Base-by-base conservation (phyloP, 106 monocot species). In the Vanilla planifolia region DNA sequence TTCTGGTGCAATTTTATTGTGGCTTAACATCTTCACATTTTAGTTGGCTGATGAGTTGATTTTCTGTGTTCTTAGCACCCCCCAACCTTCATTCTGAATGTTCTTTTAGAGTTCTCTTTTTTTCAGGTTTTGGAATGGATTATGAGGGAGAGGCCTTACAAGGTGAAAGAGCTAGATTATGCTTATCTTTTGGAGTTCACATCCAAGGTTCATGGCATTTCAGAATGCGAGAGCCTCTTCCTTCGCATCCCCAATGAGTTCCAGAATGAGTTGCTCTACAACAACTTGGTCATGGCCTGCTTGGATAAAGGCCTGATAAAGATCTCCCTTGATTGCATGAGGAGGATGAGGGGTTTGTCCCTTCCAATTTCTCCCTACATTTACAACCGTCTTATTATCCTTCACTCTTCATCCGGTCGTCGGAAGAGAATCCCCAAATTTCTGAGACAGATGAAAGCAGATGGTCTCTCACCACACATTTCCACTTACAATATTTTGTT, bases 121-220 rank as follows among this genome's bases (percentile, higher is more conserved):
- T 44, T n/a, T 33, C 63, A 98, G 96, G 76, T 91, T 53, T 87
- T 91, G 91, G 96, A 98, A 56, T 98, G 96, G 91, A 72, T 98
- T 53, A 75, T 92, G 27, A 75, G 91, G 59, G 91, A 92, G 69
- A 88, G 84, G 53, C 87, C 96, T 7, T 98, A 98, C 68, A 98
- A 91, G 61, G 60, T 90, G 32, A 81, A 48, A 44, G 96, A 88
- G 36, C 74, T 98, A 13, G 96, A 98, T 36, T 98, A 98, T 39
- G 81, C 96, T 42, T 90, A 74, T 67, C 84, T 91, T 42, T 41
- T 98, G 16, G 96, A 98, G 62, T 98, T 98, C 72, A 98, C 96
- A 39, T 60, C 70, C 35, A 98, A 87, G 64, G 22, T 84, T 51
- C 88, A 85, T 68, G 96, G 96, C 28, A 71, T 98, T 64, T 67